phyloP scores from a whole-genome alignment of 2,329 filamentous ascomycete genomes.

The Pseudocercospora fuligena region DNA sequence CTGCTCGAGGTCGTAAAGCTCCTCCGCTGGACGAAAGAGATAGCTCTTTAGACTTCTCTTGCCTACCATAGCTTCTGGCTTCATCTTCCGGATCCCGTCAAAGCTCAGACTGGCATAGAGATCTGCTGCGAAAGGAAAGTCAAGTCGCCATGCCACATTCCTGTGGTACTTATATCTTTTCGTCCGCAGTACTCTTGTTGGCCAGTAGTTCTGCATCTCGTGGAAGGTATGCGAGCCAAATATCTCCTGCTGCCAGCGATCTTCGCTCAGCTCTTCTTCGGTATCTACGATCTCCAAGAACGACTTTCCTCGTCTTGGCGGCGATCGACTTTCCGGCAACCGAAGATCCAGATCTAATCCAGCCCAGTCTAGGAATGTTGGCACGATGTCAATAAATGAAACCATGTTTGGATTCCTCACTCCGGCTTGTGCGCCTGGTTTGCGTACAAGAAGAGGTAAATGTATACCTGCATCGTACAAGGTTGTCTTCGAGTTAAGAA shows the following conservation, averaged over 20 bases:
- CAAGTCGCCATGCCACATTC: conserved; percentile 51
- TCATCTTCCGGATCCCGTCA: conserved; percentile 51
- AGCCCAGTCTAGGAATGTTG: conserved; percentile 52
- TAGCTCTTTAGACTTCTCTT: conserved; percentile 49
- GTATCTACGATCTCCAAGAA: conserved; percentile 45
- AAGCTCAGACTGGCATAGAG: conserved; percentile 52
- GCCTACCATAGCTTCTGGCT: conserved; percentile 45
- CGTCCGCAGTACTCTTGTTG: conserved; percentile 54
- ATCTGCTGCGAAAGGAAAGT: conserved; percentile 27
- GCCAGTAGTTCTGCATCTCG: conserved; percentile 57
- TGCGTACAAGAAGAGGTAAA: conserved; percentile 50
- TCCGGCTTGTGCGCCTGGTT: conserved; percentile 37
- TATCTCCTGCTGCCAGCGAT: conserved; percentile 44
- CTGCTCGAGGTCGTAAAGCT: conserved; percentile 53
- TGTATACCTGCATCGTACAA: conserved; percentile 55
- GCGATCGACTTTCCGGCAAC: conserved; percentile 19
- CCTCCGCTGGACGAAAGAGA: conserved; percentile 51
- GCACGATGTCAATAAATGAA: conserved; percentile 54
- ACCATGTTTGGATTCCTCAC: conserved; percentile 51
- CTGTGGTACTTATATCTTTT: conserved; percentile 56
- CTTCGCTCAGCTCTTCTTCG: conserved; percentile 26
- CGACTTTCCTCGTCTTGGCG: conserved; percentile 43
- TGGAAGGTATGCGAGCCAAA: conserved; percentile 60
- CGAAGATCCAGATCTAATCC: conserved; percentile 15
- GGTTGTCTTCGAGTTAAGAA: conserved; percentile 59